A percentile compares a stretch with the other conserved stretches of the same genome.
phyloP scores from a whole-genome alignment of 2,329 filamentous ascomycete genomes.

The Alternaria brassicae region DNA sequence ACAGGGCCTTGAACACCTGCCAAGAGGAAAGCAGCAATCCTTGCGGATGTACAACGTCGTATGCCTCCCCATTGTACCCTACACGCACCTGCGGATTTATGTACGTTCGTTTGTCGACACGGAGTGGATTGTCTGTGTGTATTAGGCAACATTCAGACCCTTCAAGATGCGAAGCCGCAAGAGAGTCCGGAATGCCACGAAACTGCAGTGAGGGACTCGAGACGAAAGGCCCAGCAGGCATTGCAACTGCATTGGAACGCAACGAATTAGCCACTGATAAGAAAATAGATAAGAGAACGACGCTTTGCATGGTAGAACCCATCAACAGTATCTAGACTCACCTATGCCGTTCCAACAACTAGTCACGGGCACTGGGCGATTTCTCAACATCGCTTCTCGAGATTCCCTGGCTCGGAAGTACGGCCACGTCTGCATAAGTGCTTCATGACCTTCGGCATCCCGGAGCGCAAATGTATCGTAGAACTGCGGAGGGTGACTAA shows the following conservation, averaged over 20 bases:
- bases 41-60: neutral
- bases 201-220: slow-evolving; percentile 58
- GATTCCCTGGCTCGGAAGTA: slow-evolving; percentile 62
- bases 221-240: neutral
- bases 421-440: slow-evolving; percentile 63
- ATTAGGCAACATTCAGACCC: slow-evolving; percentile 81
- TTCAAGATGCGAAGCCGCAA: slow-evolving; percentile 68
- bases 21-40: neutral
- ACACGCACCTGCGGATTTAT: neutral
- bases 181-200: slow-evolving; percentile 66
- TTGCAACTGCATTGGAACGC: neutral
- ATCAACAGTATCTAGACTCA: neutral
- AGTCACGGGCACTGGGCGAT: slow-evolving; percentile 62
- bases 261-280: neutral
- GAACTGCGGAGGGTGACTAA: slow-evolving; percentile 60
- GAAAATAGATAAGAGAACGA: neutral
- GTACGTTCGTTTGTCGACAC: neutral
- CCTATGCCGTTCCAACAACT: slow-evolving; percentile 72
- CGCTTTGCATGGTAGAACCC: neutral
- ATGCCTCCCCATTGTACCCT: neutral
- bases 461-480: slow-evolving; percentile 70
- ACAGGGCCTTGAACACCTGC: neutral
- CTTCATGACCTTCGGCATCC: slow-evolving; percentile 59
- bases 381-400: slow-evolving; percentile 51
- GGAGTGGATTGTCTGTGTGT: slow-evolving; percentile 71